Evolutionary conservation across 2,329 filamentous ascomycete species (phyloP).

Genomic region (Aspergillus sp.): DNA sequence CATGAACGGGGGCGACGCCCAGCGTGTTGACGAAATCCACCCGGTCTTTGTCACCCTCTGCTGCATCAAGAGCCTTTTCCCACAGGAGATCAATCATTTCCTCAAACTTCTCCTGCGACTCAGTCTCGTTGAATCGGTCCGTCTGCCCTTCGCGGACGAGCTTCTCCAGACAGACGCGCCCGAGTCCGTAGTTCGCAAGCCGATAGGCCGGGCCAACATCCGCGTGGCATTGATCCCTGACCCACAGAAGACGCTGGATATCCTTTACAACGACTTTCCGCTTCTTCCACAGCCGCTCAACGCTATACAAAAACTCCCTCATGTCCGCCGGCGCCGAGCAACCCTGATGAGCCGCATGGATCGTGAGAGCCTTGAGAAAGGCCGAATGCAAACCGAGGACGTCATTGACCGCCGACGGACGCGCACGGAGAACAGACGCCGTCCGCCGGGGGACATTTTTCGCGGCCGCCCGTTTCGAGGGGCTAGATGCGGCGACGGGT

Average conservation of each 20-base stretch:
- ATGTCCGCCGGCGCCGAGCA: slow-evolving; percentile 63
- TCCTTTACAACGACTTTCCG: slow-evolving; percentile 65
- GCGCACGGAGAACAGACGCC: slow-evolving; percentile 22
- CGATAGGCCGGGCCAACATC: slow-evolving; percentile 28
- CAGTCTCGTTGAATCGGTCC: slow-evolving; percentile 37
- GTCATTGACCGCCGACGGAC: slow-evolving; percentile 41
- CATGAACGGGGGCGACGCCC: slow-evolving; percentile 35
- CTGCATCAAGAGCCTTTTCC: slow-evolving; percentile 38
- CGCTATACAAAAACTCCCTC: slow-evolving; percentile 58
- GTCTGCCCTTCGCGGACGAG: slow-evolving; percentile 12
- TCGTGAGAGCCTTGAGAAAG: slow-evolving; percentile 66
- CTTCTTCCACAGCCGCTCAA: slow-evolving; percentile 71
- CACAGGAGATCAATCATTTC: slow-evolving; percentile 47
- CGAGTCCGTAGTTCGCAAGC: slow-evolving; percentile 41
- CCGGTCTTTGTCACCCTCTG: slow-evolving; percentile 30
- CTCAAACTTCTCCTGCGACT: slow-evolving; percentile 52
- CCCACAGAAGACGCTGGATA: slow-evolving; percentile 64
- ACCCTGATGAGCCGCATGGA: slow-evolving; percentile 71
- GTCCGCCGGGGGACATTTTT: slow-evolving; percentile 7
- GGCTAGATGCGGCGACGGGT: slow-evolving; percentile 18
- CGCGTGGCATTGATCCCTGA: slow-evolving; percentile 49
- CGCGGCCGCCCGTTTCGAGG: slow-evolving; percentile 23
- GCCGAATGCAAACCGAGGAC: slow-evolving; percentile 64
- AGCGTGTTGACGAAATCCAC: slow-evolving; percentile 33
- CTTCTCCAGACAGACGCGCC: slow-evolving; percentile 39